phyloP scores from a whole-genome alignment of 2,329 filamentous ascomycete species.

The Arthrocladium fulminans region DNA sequence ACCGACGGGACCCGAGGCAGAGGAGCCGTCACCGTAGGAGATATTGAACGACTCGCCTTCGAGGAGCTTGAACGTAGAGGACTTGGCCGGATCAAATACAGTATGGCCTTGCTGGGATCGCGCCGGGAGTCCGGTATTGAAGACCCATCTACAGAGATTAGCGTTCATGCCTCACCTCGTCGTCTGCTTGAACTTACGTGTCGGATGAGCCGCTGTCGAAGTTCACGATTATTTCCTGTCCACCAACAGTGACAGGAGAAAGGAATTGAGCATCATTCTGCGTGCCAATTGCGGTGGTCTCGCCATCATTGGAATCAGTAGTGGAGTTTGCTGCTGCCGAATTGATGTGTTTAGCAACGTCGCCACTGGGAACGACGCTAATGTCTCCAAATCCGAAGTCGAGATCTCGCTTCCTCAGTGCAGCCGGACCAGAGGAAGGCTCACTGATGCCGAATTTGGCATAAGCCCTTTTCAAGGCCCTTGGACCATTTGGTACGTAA shows the following conservation, averaged over 20 bases:
- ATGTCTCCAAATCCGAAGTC: conserved; percentile 49
- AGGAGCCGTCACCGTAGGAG: conserved; percentile 60
- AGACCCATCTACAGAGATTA: conserved; percentile 50
- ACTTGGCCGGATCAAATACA: conserved; percentile 47
- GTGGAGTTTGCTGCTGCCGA: conserved; percentile 20
- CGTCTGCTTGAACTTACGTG: conserved; percentile 39
- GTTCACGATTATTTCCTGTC: conserved; percentile 59
- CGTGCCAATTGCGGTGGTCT: conserved; percentile 57
- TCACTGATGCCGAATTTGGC: conserved; percentile 50
- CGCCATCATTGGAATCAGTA: conserved; percentile 37
- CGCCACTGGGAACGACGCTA: conserved; percentile 28
- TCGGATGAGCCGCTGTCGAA: conserved; percentile 71
- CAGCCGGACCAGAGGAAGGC: conserved; percentile 49
- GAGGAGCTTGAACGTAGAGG: conserved; percentile 42
- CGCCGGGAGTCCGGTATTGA: conserved; percentile 51
- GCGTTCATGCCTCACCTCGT: neutral
- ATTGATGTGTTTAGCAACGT: conserved; percentile 21
- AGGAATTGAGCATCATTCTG: conserved; percentile 62
- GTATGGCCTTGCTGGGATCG: conserved; percentile 43
- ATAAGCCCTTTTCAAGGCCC: conserved; percentile 57
- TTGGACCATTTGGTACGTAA: conserved; percentile 50
- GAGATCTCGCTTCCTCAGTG: conserved; percentile 57
- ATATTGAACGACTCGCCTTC: conserved; percentile 51
- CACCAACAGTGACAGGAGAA: conserved; percentile 59
- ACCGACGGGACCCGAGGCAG: conserved; percentile 54